phyloP scores from a whole-genome alignment of 1,139 yeast genomes.

The Eremothecium sinecaudum region DNA sequence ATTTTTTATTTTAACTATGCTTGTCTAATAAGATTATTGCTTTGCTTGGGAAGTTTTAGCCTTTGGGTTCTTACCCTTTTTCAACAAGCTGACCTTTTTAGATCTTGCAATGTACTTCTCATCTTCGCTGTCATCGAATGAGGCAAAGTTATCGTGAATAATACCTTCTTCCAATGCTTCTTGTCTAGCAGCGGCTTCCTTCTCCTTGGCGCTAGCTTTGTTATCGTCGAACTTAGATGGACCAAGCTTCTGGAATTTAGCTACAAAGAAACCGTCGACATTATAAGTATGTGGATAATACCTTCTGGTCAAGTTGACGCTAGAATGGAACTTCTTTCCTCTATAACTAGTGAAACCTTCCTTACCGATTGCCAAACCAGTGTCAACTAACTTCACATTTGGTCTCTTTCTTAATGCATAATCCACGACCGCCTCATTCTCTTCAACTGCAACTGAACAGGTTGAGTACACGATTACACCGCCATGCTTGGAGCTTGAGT shows the following conservation, averaged over 20 bases:
- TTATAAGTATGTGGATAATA: slow-evolving; percentile 97
- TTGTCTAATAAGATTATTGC: neutral
- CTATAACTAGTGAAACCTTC: slow-evolving; percentile 91
- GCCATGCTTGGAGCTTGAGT: slow-evolving; percentile 83
- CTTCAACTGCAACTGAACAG: slow-evolving; percentile 97
- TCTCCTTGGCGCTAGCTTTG: slow-evolving; percentile 83
- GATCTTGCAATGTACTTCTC: slow-evolving; percentile 64
- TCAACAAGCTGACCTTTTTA: slow-evolving; percentile 61
- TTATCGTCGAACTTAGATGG: slow-evolving; percentile 76
- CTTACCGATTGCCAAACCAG: slow-evolving; percentile 91
- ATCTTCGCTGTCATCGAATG: slow-evolving; percentile 71
- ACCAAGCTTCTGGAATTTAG: slow-evolving; percentile 87
- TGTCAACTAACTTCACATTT: slow-evolving; percentile 86
- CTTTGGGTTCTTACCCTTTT: slow-evolving; percentile 72
- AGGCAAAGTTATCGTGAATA: slow-evolving; percentile 78
- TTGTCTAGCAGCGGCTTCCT: slow-evolving; percentile 69
- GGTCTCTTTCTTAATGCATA: slow-evolving; percentile 95
- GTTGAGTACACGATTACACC: slow-evolving; percentile 95
- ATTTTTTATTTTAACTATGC: slow-evolving; percentile 1
- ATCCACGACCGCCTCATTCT: slow-evolving; percentile 97
- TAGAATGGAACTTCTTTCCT: slow-evolving; percentile 82
- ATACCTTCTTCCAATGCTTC: slow-evolving; percentile 68
- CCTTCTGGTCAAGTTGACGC: slow-evolving; percentile 74
- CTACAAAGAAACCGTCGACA: slow-evolving; percentile 97
- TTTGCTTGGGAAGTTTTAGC: slow-evolving; percentile 26